These are phyloP conservation scores for Torulaspora microellipsoides DNA, from an alignment of 805 yeast species.

Conservation along the genomic window DNA sequence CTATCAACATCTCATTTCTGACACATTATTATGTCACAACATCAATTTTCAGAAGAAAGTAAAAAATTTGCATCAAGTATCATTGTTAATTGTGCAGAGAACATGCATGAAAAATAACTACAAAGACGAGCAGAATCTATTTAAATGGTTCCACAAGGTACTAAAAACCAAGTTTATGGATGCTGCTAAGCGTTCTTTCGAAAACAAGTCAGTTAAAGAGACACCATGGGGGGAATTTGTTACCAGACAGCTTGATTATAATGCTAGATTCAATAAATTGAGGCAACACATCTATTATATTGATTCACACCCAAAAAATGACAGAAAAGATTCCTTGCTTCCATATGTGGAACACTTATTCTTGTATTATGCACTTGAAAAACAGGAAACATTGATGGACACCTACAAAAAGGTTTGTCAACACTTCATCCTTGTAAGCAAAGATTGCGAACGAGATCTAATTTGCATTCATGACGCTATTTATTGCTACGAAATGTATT, in stretches of 20 bases:
- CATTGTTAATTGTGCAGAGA: neutral
- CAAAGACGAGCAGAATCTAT: neutral
- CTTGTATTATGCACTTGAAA: neutral
- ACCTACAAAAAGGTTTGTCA: constrained; percentile 3
- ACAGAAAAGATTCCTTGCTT: neutral
- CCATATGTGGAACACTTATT: constrained; percentile 1
- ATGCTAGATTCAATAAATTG: constrained; percentile 1
- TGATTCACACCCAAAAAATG: neutral
- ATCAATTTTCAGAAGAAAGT: neutral
- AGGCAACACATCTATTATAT: constrained; percentile 1
- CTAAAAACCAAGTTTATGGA: neutral
- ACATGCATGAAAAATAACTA: neutral
- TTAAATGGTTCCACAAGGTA: neutral
- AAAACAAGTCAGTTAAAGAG: neutral
- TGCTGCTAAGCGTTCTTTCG: neutral
- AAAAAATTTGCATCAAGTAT: neutral
- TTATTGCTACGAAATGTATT: too few relatives aligned
- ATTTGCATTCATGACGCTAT: constrained; percentile 2
- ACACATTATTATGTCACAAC: neutral
- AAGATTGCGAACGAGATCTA: constrained; percentile 2
- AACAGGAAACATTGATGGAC: neutral
- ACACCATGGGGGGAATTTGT: constrained; percentile 6
- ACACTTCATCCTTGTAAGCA: neutral
- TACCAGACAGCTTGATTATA: constrained; percentile 1
- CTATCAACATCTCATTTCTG: neutral